A percentile compares a stretch with the other conserved stretches of the same genome.
These are phyloP conservation scores for Pascua guehoae DNA, from an alignment of 1,284 basidiomycete genomes.

Conservation along the genomic window DNA sequence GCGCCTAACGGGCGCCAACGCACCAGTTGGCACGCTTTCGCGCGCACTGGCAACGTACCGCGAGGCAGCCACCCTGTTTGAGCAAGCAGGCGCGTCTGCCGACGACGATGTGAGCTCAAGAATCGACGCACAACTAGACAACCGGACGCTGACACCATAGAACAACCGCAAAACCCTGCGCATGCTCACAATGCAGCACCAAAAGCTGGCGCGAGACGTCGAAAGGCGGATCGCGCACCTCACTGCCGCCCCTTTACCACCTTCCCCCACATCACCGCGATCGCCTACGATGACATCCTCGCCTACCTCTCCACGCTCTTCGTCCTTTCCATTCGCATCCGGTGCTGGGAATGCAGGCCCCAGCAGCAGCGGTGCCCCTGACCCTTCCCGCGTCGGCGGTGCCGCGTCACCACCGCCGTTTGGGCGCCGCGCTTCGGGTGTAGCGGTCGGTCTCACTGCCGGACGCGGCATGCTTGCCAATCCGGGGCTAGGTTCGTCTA, in stretches of 20 bases:
- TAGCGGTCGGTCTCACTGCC: conserved; percentile 7
- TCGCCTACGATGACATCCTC: neutral
- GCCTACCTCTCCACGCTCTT: conserved; percentile 1
- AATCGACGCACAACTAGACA: neutral
- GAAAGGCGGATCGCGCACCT: conserved; percentile 33
- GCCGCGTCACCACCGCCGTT: neutral
- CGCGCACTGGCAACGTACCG: conserved; percentile 32
- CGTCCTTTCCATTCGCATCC: neutral
- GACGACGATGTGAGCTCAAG: conserved; percentile 17
- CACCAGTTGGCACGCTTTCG: conserved; percentile 18
- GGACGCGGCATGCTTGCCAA: conserved; percentile 1
- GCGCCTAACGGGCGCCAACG: conserved; percentile 19
- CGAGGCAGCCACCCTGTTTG: conserved; percentile 42
- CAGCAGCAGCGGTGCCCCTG: neutral
- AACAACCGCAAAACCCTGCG: conserved; percentile 29
- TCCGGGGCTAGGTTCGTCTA: conserved; percentile 6
- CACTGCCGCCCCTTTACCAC: neutral
- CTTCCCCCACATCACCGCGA: conserved; percentile 1
- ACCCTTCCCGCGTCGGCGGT: neutral
- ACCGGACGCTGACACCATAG: neutral
- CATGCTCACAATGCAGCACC: conserved; percentile 42
- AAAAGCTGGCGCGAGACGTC: conserved; percentile 40
- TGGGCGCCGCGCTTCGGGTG: neutral
- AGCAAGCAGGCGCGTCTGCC: conserved; percentile 14
- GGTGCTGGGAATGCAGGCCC: neutral